Conservation (phyloP, 129 eudicot species). For the Flaveria brownii region DNA sequence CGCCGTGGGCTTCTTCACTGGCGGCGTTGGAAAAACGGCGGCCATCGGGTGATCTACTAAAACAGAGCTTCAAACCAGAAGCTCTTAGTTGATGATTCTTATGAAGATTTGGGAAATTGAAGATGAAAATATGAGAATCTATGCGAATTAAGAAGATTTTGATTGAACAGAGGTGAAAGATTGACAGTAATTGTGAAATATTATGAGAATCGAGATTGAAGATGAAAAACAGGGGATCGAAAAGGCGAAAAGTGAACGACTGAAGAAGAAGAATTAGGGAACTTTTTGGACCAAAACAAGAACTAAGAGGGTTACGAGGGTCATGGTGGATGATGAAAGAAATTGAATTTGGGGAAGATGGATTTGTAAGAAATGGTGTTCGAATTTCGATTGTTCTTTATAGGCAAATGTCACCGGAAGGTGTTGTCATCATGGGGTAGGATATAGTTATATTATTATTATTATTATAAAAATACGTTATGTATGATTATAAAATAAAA, state of each 20-base stretch:
- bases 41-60: slow-evolving; percentile 22
- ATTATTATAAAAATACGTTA: background rate
- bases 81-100: background rate
- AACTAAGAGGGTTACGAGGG: slow-evolving; percentile 6
- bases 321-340: slow-evolving; percentile 22
- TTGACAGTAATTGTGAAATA: background rate
- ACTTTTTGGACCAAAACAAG: slow-evolving; percentile 21
- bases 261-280: background rate
- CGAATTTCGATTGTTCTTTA: background rate
- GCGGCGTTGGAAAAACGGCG: slow-evolving; percentile 25
- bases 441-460: background rate
- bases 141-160: background rate
- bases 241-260: no score
- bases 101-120: background rate
- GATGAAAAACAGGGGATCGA: slow-evolving; percentile 26
- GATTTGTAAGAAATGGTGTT: background rate
- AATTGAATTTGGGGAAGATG: background rate
- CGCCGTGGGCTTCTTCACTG: slow-evolving; percentile 17
- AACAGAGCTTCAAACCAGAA: slow-evolving; percentile 15
- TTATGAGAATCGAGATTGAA: background rate
- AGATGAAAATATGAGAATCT: background rate
- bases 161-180: background rate
- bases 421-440: background rate
- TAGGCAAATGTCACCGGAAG: background rate
- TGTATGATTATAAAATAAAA: no score